A percentile compares a stretch with the other conserved stretches of the same genome.
Evolutionary conservation across 2,329 filamentous ascomycete genomes (phyloP).

Genomic region (Arthrobotrys sinensis): DNA sequence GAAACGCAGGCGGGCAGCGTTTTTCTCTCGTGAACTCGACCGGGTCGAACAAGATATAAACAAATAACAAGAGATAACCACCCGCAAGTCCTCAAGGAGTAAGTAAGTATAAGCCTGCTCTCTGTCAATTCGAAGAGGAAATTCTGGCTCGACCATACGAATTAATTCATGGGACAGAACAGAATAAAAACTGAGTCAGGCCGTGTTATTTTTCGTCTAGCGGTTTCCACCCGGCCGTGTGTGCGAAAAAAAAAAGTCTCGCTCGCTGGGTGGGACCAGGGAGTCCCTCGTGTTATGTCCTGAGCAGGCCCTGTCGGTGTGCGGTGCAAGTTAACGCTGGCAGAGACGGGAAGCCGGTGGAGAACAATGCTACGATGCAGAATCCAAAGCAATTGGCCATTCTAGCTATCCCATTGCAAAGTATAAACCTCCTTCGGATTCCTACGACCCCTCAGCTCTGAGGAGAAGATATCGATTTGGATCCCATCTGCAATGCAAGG

Average conservation of each 20-base stretch:
- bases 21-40: constrained; percentile 15
- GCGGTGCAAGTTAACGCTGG: constrained; percentile 7
- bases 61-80: constrained; percentile 20
- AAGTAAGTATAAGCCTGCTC: neutral
- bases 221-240: constrained; percentile 23
- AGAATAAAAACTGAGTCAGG: constrained; percentile 25
- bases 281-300: constrained; percentile 40
- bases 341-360: constrained; percentile 12
- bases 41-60: constrained; percentile 14
- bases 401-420: neutral
- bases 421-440: neutral
- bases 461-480: neutral
- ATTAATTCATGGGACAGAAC: constrained; percentile 15
- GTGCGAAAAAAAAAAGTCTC: constrained; percentile 51
- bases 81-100: neutral
- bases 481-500: constrained; percentile 2
- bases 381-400: neutral
- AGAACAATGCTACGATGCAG: neutral
- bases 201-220: constrained; percentile 53
- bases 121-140: constrained; percentile 3
- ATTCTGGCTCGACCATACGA: constrained; percentile 22
- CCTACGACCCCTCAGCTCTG: too few relatives aligned
- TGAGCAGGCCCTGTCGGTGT: constrained; percentile 25
- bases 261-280: constrained; percentile 49
- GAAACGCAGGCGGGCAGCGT: constrained; percentile 21